Evolutionary conservation across 2,329 filamentous ascomycete genomes (phyloP).

Genomic region (Aspergillus transmontanensis): DNA sequence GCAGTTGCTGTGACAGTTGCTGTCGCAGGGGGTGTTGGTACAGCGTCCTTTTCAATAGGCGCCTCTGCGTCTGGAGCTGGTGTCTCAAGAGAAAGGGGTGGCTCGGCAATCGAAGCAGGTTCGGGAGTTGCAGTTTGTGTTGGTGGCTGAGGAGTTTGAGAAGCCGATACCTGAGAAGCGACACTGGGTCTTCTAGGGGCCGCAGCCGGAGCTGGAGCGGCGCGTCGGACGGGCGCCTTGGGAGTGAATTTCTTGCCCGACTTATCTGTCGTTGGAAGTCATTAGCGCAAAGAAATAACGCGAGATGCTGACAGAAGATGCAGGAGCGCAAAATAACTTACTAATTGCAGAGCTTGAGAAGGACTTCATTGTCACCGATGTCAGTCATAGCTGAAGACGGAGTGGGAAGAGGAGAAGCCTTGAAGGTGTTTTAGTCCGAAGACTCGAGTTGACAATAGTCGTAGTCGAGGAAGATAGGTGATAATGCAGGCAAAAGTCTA

Average conservation of each 20-base stretch:
- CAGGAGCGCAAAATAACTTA: slow-evolving; percentile 29
- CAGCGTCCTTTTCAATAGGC: slow-evolving; percentile 4
- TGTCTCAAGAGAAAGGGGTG: slow-evolving; percentile 21
- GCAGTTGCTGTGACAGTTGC: slow-evolving; percentile 10
- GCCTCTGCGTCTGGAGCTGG: slow-evolving; percentile 20
- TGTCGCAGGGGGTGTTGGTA: slow-evolving; percentile 16
- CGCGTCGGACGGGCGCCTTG: slow-evolving; percentile 64
- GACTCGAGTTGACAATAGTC: neutral
- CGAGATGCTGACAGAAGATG: neutral
- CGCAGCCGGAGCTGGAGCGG: slow-evolving; percentile 45
- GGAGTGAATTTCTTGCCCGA: slow-evolving; percentile 78
- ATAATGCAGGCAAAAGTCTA: slow-evolving; percentile 24
- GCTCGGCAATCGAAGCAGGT: slow-evolving; percentile 13
- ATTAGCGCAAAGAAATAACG: slow-evolving; percentile 13
- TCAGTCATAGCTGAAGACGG: slow-evolving; percentile 24
- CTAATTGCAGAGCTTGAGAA: slow-evolving; percentile 59
- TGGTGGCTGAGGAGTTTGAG: slow-evolving; percentile 29
- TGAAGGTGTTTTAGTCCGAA: neutral
- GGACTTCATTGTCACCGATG: slow-evolving; percentile 44
- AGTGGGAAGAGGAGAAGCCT: neutral
- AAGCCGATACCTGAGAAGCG: slow-evolving; percentile 36
- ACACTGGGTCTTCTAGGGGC: slow-evolving; percentile 41
- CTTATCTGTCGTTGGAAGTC: slow-evolving; percentile 48
- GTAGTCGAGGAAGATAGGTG: neutral
- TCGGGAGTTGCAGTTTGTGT: slow-evolving; percentile 22